phyloP scores from a whole-genome alignment of 495 filamentous ascomycete genomes.

The Thermothielavioides terrestris region DNA sequence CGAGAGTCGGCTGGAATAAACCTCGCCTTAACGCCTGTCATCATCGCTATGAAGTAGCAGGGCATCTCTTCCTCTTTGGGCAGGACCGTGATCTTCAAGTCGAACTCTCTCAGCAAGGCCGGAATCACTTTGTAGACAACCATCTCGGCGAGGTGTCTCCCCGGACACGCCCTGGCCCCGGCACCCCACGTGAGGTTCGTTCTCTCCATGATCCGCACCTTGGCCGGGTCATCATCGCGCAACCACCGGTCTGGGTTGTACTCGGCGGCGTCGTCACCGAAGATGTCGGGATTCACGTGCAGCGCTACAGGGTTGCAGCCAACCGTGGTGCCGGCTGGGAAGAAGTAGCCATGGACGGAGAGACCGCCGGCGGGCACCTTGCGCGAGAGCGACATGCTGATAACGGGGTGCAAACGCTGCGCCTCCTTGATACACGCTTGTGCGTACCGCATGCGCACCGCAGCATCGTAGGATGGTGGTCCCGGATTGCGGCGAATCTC shows the following conservation, averaged over 20 bases:
- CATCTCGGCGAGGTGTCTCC: conserved; percentile 55
- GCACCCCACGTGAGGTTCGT: conserved; percentile 51
- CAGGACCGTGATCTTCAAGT: conserved; percentile 27
- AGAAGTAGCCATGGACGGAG: conserved; percentile 38
- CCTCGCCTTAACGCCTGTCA: conserved; percentile 28
- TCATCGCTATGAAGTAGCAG: conserved; percentile 34
- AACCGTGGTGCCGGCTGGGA: conserved; percentile 48
- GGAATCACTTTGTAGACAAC: conserved; percentile 58
- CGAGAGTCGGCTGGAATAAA: conserved; percentile 7
- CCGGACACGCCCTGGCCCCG: conserved; percentile 59
- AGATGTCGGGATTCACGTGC: conserved; percentile 46
- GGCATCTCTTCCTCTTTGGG: conserved; percentile 16
- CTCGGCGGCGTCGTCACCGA: conserved; percentile 42
- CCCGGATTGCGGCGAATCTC: conserved; percentile 18
- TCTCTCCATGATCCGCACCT: conserved; percentile 34
- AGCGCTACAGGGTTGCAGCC: conserved; percentile 54
- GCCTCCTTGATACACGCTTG: conserved; percentile 56
- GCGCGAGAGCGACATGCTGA: conserved; percentile 49
- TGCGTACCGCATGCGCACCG: conserved; percentile 39
- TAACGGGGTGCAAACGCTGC: conserved; percentile 51
- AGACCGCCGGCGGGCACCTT: conserved; percentile 45
- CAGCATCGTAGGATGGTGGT: not conserved
- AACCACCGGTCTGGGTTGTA: conserved; percentile 54
- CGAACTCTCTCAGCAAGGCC: conserved; percentile 52
- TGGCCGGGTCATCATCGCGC: conserved; percentile 15